Evolutionary conservation across 148 eudicot species (phyloP), one percentile per base, ranked within the genome.

Genomic region (Silene uniflora): DNA sequence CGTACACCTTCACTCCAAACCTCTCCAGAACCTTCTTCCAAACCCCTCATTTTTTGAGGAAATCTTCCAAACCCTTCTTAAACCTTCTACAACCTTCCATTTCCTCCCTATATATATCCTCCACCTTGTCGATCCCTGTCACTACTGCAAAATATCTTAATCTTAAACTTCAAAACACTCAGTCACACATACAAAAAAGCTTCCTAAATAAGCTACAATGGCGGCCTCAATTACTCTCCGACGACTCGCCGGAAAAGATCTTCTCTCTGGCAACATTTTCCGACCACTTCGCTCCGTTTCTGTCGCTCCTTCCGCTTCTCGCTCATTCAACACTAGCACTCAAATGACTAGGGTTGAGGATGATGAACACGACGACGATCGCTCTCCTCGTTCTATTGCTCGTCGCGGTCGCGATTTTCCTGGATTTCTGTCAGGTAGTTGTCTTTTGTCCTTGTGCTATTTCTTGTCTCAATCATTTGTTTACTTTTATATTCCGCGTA

Each of bases 371-470:
- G 76, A 81, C 25, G 88, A 82, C 52, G 32, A 29, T 29, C 32
- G 32, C 32, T 29, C 32, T 29, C 84, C 83, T 58, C 76, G 78
- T 11, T 25, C 83, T 44, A 9, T 64, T 1, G 72, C 85, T n/a
- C n/a, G 87, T 32, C 82, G 90, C 64, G 83, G 90, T 12, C 85
- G 86, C 12, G 75, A 79, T 1, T 27, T 82, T 5, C 85, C 96
- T 23, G 71, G 81, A 61, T 83, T 85, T 39, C 77, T 91, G 83
- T 80, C 90, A 75, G 97, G 97, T 91, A 81, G 77, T 83, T 18
- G 78, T 81, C 35, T 16, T 60, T 73, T 72, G 72, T 83, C 75
- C 76, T 4, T 21, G 25, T 23, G 46, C 2, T 46, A 2, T 46
- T 46, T 10, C 49, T 46, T 10, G 32, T 29, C 11, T 46, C 49